Base-by-base conservation (phyloP, 495 filamentous ascomycete genomes). In the Neurospora sp. region DNA sequence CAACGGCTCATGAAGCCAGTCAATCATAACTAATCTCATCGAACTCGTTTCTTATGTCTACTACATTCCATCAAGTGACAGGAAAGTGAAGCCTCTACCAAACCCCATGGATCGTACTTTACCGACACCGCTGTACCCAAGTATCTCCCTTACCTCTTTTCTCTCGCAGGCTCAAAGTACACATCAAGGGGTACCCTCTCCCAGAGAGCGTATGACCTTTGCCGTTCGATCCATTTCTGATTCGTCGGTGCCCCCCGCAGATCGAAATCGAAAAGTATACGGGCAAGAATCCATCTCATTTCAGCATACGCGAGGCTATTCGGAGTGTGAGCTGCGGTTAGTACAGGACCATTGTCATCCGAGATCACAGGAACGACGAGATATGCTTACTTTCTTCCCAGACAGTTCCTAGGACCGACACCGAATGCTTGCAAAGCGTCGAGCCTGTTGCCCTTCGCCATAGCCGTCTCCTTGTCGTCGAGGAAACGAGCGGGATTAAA, bases 281-380 rank as follows among this genome's bases (percentile, higher is more conserved):
- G 78, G 27, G 82, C 80, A 18, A 85, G 73, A 42, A 83, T 81
- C n/a, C 84, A 73, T 11, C 83, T 81, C 81, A 84, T 82, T 71
- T 84, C 83, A 42, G 78, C 75, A 68, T 80, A 81, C 0, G 81
- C 80, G 38, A 85, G 79, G 41, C 81, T 83, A 44, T 53, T 18
- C 22, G 7, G 39, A 6, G 42, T 68, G 44, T 2, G 40, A 68
- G 18, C 9, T 39, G 38, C 31, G 35, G 22, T n/a, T 70, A 66
- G 53, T 37, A 31, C 27, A 66, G 22, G 27, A 1, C 22, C 39
- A 48, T 7, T 1, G 31, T 39, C 27, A 61, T 12, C 18, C 31
- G 10, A 37, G 12, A 44, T 41, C 1, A 44, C 35, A 42, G 53
- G 59, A 2, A 14, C 18, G 40, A 18, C 12, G 0, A 22, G 31